These are phyloP conservation scores for Colletotrichum trifolii DNA, from an alignment of 2,329 filamentous ascomycete species.

Conservation along the genomic window DNA sequence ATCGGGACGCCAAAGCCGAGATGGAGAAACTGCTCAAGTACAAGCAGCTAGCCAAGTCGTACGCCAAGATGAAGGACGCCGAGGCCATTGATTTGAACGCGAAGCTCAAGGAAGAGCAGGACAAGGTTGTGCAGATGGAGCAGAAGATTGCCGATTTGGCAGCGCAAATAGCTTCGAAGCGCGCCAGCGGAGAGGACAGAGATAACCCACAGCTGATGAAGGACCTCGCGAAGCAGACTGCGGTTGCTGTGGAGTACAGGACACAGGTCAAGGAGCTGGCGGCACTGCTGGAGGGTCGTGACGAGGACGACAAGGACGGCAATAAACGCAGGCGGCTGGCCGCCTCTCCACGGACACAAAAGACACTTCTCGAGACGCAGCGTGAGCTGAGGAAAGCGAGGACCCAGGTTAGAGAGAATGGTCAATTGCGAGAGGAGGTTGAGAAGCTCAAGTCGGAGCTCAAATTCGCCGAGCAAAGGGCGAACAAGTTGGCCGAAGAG, in stretches of 20 bases:
- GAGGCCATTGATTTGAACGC: slow-evolving; percentile 75
- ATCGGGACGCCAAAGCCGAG: slow-evolving; percentile 76
- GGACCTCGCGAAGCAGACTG: slow-evolving; percentile 68
- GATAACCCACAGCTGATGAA: slow-evolving; percentile 61
- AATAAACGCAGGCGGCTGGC: slow-evolving; percentile 50
- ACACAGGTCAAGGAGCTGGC: slow-evolving; percentile 70
- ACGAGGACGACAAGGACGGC: slow-evolving; percentile 47
- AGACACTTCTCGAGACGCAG: slow-evolving; percentile 63
- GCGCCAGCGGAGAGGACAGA: slow-evolving; percentile 51
- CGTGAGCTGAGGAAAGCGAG: slow-evolving; percentile 66
- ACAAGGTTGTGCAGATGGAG: slow-evolving; percentile 73
- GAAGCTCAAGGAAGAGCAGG: slow-evolving; percentile 75
- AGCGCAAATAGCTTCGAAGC: slow-evolving; percentile 60
- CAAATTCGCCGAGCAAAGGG: slow-evolving; percentile 57
- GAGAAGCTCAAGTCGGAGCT: slow-evolving; percentile 62
- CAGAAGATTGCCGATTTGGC: slow-evolving; percentile 69
- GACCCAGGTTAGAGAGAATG: slow-evolving; percentile 64
- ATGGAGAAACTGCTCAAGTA: slow-evolving; percentile 83
- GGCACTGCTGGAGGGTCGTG: slow-evolving; percentile 56
- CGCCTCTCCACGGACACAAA: slow-evolving; percentile 61
- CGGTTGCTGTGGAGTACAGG: slow-evolving; percentile 67
- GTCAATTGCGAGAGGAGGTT: slow-evolving; percentile 64
- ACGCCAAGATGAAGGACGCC: slow-evolving; percentile 80
- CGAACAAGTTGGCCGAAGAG: slow-evolving; percentile 50
- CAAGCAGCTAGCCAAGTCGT: slow-evolving; percentile 82